These are phyloP conservation scores for Fusarium sp. DNA, from an alignment of 2,329 filamentous ascomycete genomes.

Conservation along the genomic window DNA sequence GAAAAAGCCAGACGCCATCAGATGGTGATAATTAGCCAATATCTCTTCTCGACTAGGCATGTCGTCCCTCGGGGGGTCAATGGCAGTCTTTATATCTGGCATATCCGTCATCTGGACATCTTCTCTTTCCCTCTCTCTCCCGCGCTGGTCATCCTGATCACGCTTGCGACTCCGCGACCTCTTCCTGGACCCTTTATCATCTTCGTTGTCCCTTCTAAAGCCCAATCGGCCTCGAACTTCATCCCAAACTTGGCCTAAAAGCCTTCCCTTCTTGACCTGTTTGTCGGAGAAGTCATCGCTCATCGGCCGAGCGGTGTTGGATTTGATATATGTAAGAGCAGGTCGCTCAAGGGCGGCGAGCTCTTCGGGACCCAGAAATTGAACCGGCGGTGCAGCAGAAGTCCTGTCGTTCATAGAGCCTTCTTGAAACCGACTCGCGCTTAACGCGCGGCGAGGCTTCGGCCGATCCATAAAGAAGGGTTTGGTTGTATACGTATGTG, in stretches of 20 bases:
- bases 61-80: constrained; percentile 36
- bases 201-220: constrained; percentile 45
- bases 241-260: constrained; percentile 55
- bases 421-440: constrained; percentile 73
- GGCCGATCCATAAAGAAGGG: constrained; percentile 47
- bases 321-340: constrained; percentile 15
- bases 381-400: constrained; percentile 76
- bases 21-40: constrained; percentile 66
- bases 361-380: constrained; percentile 67
- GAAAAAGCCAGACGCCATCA: constrained; percentile 70
- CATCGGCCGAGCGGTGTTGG: constrained; percentile 34
- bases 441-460: constrained; percentile 51
- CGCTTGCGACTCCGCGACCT: constrained; percentile 42
- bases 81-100: constrained; percentile 15
- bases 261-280: constrained; percentile 47
- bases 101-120: constrained; percentile 31
- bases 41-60: constrained; percentile 62
- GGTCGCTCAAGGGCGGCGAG: constrained; percentile 49
- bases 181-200: constrained; percentile 42
- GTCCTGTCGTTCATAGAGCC: constrained; percentile 88
- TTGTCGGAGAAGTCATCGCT: constrained; percentile 51
- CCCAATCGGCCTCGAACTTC: constrained; percentile 52
- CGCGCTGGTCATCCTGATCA: constrained; percentile 29
- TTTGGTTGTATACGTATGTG: constrained; percentile 17
- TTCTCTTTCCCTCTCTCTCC: constrained; percentile 34